Evolutionary conservation across 805 yeast species (phyloP), one percentile per base, ranked within the genome.

Genomic region (Candida lessepsii): DNA sequence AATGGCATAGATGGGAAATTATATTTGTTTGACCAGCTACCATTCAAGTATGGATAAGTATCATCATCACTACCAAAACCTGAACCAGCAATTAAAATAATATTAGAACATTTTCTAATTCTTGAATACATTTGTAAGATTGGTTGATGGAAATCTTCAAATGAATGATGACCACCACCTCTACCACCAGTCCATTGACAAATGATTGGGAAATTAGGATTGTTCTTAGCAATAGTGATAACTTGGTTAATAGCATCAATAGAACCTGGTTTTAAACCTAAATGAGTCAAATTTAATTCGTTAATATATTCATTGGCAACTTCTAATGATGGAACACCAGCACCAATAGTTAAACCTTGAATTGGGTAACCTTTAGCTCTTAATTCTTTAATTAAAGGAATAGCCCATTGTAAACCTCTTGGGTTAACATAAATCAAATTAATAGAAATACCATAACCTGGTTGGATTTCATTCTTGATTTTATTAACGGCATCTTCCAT

Each of bases 161-260:
- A 93, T 37, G 98, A 91, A 68, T 93, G 99, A 66, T 93, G 99
- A 60, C 99, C 99, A 78, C 99, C 99, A 73, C 97, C 99, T 78
- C 99, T 90, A 67, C 99, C 99, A 78, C 98, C 99, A 45, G 99
- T 93, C 99, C 99, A 93, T 75, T 93, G 99, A 55, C 93, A 71
- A 41, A 93, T 91, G 58, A 93, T 88, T 49, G 99, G 99, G 90
- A 93, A 93, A 48, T 65, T 71, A 51, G 99, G 99, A 70, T 90
- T 95, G 36, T 95, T 90, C 60, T 86, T 87, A 40, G 99, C 99
- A 60, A 93, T 93, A 46, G 83, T 70, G 54, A 93, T 81, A 52
- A 81, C 86, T 64, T 86, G 91, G 50, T 81, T 74, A 57, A 93
- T 88, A 31, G 97, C 84, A 53, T 93, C 99, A 41, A 89, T 76